phyloP scores from a whole-genome alignment of 306 rosid species.

The Vigna trinervia region DNA sequence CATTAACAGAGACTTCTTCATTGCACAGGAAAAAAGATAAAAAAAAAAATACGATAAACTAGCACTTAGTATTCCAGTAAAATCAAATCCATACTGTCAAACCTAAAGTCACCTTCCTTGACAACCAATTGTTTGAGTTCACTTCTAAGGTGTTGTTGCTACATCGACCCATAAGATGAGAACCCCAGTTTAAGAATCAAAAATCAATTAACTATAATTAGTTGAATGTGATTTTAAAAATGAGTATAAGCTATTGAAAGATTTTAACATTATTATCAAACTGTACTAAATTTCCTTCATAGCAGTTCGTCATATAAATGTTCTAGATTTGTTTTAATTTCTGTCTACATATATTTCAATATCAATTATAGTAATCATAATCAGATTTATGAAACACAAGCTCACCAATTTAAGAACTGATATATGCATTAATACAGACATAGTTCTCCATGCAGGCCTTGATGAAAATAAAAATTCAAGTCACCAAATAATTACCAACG shows the following conservation, averaged over 20 bases:
- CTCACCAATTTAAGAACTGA: background rate
- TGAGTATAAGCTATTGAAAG: background rate
- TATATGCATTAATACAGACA: background rate
- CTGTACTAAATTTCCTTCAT: background rate
- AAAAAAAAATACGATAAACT: background rate
- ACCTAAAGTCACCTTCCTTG: background rate
- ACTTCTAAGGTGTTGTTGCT: background rate
- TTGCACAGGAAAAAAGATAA: background rate
- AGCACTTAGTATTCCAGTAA: background rate
- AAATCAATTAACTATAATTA: background rate
- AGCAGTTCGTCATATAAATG: background rate
- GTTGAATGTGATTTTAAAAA: background rate
- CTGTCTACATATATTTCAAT: background rate
- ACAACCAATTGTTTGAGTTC: background rate
- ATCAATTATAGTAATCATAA: background rate
- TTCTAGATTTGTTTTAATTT: background rate
- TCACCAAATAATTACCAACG: background rate
- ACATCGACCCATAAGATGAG: background rate
- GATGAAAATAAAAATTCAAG: background rate
- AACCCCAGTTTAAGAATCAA: background rate
- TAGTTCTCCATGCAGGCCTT: background rate
- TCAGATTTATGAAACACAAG: background rate
- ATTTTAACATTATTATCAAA: background rate
- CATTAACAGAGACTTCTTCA: background rate
- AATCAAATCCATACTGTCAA: background rate